Conservation (phyloP, 2,329 filamentous ascomycete genomes). For the Alternaria burnsii region DNA sequence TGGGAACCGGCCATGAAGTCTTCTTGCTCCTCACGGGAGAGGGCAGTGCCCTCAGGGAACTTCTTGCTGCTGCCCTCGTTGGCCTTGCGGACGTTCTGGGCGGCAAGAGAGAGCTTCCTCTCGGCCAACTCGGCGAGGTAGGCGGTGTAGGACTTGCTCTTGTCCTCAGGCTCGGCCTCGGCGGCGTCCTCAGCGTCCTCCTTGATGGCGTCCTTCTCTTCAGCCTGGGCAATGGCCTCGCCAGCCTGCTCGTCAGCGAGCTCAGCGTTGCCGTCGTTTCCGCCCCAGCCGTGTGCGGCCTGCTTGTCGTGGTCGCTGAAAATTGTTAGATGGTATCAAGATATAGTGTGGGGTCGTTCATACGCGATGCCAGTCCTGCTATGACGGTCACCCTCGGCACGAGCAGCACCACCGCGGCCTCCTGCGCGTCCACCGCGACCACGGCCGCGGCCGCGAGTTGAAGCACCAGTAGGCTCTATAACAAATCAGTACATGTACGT, state of each 20-base stretch:
- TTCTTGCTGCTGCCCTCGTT: conserved; percentile 97
- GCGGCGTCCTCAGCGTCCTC: conserved; percentile 51
- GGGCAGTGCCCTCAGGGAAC: conserved; percentile 83
- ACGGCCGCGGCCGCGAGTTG: conserved; percentile 52
- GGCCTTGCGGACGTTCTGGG: conserved; percentile 80
- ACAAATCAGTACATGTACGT: conserved; percentile 15
- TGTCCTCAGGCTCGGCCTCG: conserved; percentile 74
- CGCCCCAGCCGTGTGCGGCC: conserved; percentile 89
- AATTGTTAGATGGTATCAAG: conserved; percentile 24
- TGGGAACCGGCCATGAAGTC: conserved; percentile 75
- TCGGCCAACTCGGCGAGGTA: conserved; percentile 81
- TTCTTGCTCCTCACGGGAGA: conserved; percentile 68
- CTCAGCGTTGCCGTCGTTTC: conserved; percentile 80
- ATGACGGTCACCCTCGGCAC: conserved; percentile 67
- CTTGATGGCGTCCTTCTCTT: conserved; percentile 72
- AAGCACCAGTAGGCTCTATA: conserved; percentile 30
- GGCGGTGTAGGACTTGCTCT: conserved; percentile 87
- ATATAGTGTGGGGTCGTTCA: conserved; percentile 33
- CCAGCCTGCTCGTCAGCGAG: conserved; percentile 91
- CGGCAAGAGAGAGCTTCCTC: conserved; percentile 78
- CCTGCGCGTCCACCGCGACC: conserved; percentile 58
- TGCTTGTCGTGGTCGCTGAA: conserved; percentile 83
- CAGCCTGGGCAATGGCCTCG: conserved; percentile 84
- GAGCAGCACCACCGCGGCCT: conserved; percentile 56
- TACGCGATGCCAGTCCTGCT: conserved; percentile 68